Base-by-base conservation (phyloP, 257 asterid species). In the Nicotiana tomentosiformis region DNA sequence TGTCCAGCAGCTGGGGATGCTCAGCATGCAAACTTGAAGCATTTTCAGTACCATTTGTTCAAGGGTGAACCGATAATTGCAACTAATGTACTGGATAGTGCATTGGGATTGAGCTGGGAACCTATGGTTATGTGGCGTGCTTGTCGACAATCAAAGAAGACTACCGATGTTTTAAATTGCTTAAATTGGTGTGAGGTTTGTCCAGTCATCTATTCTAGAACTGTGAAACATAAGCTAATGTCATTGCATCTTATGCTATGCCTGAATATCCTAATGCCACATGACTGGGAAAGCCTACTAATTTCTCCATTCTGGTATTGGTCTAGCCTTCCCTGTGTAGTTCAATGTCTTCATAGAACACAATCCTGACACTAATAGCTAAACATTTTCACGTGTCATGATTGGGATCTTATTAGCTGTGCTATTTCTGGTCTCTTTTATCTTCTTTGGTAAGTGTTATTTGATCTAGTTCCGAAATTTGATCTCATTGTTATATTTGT, bases 121-220 rank as follows among this genome's bases (percentile, higher is more conserved):
- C 99, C 99, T 20, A 93, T 92, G 99, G 99, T 96, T 83, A 96
- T 96, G 97, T 96, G 98, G 97, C 97, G 99, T 85, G 98, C 97
- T 57, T 87, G 87, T 69, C 95, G 99, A 72, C 96, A 91, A 86
- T 86, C 80, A 77, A 81, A 84, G 61, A 88, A 86, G 82, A 88
- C 90, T 70, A 92, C 91, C 78, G 83, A 86, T 66, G 96, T 95
- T 43, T 83, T 96, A 78, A 90, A 89, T 90, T 94, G 98, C 92
- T 89, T 94, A 86, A 95, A 90, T 82, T 94, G 97, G 97, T 90
- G 97, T 72, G 8, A 74, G 79, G 79, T 74, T 49, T 74, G 77
- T 39, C 17, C 30, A n/a, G 57, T 69, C 33, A 39, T 69, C 57
- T 39, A 10, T 69, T 18, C 76, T 66, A 30, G 51, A 16, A 30